Evolutionary conservation across 495 filamentous ascomycete genomes (phyloP).

Genomic region (Lichina pygmaea): DNA sequence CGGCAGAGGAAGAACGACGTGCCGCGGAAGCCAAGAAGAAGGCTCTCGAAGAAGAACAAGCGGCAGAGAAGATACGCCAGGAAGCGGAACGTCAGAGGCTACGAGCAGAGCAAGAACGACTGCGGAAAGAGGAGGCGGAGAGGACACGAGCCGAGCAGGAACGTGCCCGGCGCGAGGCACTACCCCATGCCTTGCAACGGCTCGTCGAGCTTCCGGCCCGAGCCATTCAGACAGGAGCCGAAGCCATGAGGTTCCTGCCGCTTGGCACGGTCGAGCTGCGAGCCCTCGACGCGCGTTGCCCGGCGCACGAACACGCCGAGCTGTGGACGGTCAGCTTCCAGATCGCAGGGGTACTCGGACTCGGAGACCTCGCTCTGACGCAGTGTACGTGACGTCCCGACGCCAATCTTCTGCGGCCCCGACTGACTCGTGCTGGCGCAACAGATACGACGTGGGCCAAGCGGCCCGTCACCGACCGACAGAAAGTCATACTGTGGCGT

Average conservation of each 20-base stretch:
- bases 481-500: conserved; percentile 5
- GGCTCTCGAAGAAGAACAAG: not conserved
- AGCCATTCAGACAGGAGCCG: conserved; percentile 12
- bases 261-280: conserved; percentile 21
- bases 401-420: not conserved
- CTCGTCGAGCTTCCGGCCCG: not conserved
- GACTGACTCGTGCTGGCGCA: conserved; percentile 1
- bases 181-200: conserved; percentile 3
- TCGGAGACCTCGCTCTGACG: conserved; percentile 46
- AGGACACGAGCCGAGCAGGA: conserved; percentile 28
- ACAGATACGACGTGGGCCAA: conserved; percentile 42
- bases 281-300: conserved; percentile 20
- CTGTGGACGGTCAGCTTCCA: conserved; percentile 57
- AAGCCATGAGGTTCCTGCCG: conserved; percentile 23
- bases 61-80: not conserved
- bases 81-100: not conserved
- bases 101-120: not conserved
- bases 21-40: conserved; percentile 2
- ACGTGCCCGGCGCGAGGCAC: conserved; percentile 27
- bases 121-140: conserved; percentile 18
- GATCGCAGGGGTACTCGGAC: conserved; percentile 44
- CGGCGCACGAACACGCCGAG: conserved; percentile 16
- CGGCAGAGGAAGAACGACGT: conserved; percentile 12
- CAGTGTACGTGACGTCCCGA: conserved; percentile 26
- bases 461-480: conserved; percentile 17